A percentile compares a stretch with the other conserved stretches of the same genome.
Evolutionary conservation across 495 filamentous ascomycete genomes (phyloP).

Genomic region (Neurospora discreta): DNA sequence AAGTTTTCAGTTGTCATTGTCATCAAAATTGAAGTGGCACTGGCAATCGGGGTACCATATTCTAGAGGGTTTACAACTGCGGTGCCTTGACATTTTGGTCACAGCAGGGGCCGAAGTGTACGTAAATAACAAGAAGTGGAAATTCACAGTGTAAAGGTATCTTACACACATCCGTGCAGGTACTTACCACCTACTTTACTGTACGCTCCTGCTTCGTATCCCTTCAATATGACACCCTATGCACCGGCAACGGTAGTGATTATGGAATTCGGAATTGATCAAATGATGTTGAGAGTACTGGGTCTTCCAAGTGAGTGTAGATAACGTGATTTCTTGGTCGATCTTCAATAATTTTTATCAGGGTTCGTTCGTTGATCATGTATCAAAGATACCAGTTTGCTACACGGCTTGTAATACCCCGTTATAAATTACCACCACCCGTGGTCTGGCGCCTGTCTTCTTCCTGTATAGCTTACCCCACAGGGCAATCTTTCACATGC

Average conservation of each 20-base stretch:
- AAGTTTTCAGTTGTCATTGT: not conserved
- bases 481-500: not conserved
- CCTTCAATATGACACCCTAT: too few relatives aligned
- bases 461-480: not conserved
- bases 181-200: too few relatives aligned
- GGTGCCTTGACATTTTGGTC: not conserved
- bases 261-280: too few relatives aligned
- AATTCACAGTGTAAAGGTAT: not conserved
- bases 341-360: rapidly evolving
- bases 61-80: not conserved
- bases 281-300: too few relatives aligned
- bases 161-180: not conserved
- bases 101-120: too few relatives aligned
- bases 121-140: too few relatives aligned
- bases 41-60: not conserved
- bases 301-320: too few relatives aligned
- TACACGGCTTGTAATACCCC: not conserved
- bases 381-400: not conserved
- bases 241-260: too few relatives aligned
- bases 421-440: not conserved
- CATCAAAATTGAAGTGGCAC: not conserved
- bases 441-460: not conserved
- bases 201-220: too few relatives aligned
- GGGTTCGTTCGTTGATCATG: not conserved
- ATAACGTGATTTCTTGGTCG: too few relatives aligned